A percentile compares a stretch with the other conserved stretches of the same genome.
These are phyloP conservation scores for Phytophthora chlamydospora DNA, from an alignment of 352 stramenopile species.

Conservation along the genomic window DNA sequence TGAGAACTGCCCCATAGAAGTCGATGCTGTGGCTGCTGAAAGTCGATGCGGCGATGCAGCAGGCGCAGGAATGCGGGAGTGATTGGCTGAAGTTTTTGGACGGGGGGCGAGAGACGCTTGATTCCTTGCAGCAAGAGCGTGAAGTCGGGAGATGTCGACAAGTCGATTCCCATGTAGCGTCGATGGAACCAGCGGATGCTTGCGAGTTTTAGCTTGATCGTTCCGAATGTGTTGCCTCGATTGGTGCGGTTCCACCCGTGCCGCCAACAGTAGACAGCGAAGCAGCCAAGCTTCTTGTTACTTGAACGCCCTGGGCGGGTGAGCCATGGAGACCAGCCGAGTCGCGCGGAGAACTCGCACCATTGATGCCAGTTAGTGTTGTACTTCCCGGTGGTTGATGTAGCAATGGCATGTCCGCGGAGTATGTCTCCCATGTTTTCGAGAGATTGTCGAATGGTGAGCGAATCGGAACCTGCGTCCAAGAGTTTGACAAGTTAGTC, in stretches of 20 bases:
- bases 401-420: not conserved
- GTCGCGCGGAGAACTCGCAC: not conserved
- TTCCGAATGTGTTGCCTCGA: slow-evolving; percentile 18
- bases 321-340: slow-evolving; percentile 4
- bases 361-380: slow-evolving; percentile 1
- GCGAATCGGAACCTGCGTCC: slow-evolving; percentile 5
- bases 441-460: slow-evolving; percentile 15
- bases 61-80: slow-evolving; percentile 19
- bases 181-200: slow-evolving; percentile 27
- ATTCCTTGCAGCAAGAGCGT: slow-evolving; percentile 19
- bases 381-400: slow-evolving; percentile 1
- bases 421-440: slow-evolving; percentile 2
- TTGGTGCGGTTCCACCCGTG: slow-evolving; percentile 5
- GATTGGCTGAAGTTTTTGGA: slow-evolving; percentile 24
- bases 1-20: slow-evolving; percentile 32
- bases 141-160: slow-evolving; percentile 3
- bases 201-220: slow-evolving; percentile 22
- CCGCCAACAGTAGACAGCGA: slow-evolving; percentile 3
- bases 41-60: not conserved
- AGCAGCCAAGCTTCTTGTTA: slow-evolving; percentile 5
- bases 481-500: slow-evolving; percentile 6
- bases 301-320: too few relatives aligned
- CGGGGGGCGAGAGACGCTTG: slow-evolving; percentile 15
- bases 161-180: slow-evolving; percentile 4
- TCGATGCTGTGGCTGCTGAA: slow-evolving; percentile 8